Conservation (phyloP, 345 rosid species). For the Microcos paniculata region DNA sequence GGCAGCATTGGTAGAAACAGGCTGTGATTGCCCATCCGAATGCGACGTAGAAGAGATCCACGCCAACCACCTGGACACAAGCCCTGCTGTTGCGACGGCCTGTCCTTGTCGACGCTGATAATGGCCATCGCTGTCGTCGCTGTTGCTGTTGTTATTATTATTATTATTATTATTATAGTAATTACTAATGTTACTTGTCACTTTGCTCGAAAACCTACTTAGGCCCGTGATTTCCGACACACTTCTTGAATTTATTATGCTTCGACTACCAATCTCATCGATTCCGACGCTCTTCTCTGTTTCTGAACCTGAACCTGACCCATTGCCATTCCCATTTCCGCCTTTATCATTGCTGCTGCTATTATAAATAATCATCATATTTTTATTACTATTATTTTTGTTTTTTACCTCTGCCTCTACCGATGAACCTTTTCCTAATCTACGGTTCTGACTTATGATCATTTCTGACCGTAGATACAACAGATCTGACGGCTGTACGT, state of each 20-base stretch:
- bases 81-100: slow-evolving; percentile 25
- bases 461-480: slow-evolving; percentile 67
- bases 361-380: too few species aligned
- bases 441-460: slow-evolving; percentile 56
- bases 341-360: too few species aligned
- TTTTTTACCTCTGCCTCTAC: neutral
- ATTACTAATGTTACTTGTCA: too few species aligned
- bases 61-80: slow-evolving; percentile 42
- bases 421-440: slow-evolving; percentile 17
- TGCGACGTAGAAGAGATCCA: slow-evolving; percentile 30
- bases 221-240: slow-evolving; percentile 78
- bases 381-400: neutral
- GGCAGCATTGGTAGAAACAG: neutral
- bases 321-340: neutral
- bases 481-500: slow-evolving; percentile 71
- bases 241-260: slow-evolving; percentile 61
- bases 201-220: slow-evolving; percentile 44
- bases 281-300: neutral
- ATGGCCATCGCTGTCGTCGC: slow-evolving; percentile 23
- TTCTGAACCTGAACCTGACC: slow-evolving; percentile 9
- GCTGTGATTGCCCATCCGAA: slow-evolving; percentile 18
- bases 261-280: slow-evolving; percentile 41
- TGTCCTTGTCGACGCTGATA: slow-evolving; percentile 37
- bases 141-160: neutral
- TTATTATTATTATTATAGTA: too few species aligned